Evolutionary conservation across 75 land plant species (phyloP), one percentile per base, ranked within the genome.

Genomic region (Picea glauca): DNA sequence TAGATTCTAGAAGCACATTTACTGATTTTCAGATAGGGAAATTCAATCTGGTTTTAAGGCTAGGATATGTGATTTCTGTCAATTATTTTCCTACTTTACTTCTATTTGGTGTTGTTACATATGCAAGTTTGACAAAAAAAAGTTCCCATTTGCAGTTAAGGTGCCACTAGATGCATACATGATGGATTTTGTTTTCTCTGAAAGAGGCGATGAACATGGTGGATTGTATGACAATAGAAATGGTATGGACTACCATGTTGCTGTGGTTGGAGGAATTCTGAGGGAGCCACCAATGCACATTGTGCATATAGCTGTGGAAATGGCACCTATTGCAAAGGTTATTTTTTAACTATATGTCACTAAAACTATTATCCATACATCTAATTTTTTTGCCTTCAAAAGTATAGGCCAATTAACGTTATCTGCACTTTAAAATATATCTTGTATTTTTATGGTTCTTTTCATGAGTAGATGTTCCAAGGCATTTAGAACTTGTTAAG

Each of bases 241-340:
- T 84, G 96, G 92, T 12, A 85, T 91, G 90, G 98, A 95, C 70
- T 95, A 95, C 78, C 98, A 93, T 54, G 84, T 95, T 75, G 96
- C 98, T 83, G 93, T 95, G 2, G 76, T 76, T 85, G 98, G 98
- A 58, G 93, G 92, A 78, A 60, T 91, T 65, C 58, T 50, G 12
- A 93, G 85, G 68, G 98, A 93, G 81, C 93, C 98, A 32, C 90
- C 98, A 20, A 86, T 95, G 93, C 88, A 91, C 77, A 88, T 95
- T 79, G 88, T 93, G 63, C 98, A 95, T 81, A 84, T 95, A 57
- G 78, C 93, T 62, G 93, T 93, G 72, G 98, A 95, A 84, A 93
- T 95, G 98, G 98, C 98, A 35, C 98, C 98, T 61, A 88, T 95
- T 78, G 98, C 98, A 80, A 95, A 95, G 98, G 98, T 93, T 18